Evolutionary conservation across 176 grass and related monocot species (phyloP), one percentile per base, ranked within the genome.

Genomic region (Eleusine coracana): DNA sequence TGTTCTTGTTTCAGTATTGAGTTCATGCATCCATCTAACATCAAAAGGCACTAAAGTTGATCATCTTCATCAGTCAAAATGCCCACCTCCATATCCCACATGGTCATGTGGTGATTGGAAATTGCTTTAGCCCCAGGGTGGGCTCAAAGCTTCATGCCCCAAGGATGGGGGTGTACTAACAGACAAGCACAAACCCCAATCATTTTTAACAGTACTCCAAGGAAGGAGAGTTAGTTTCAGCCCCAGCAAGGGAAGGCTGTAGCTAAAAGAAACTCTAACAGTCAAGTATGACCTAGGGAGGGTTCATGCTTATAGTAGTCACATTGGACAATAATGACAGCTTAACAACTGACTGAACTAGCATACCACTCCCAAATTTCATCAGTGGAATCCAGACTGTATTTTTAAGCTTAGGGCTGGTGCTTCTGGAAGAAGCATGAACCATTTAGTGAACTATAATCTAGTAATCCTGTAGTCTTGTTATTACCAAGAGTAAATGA

Each of bases 111-210:
- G 88, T 74, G 83, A 82, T 71, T 83, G 89, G 89, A 92, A 64
- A 78, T 77, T 74, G 85, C 89, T 97, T 91, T 80, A 79, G 88
- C 90, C 90, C 95, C 82, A 87, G 90, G 95, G 87, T 97, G 89
- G 89, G 94, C 79, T 83, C 73, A 80, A 90, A 92, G 94, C 85
- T 82, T 82, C 75, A 89, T 71, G 49, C 80, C 89, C 94, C 89
- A 82, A 80, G 85, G 91, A 89, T 85, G 88, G 89, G 91, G 91
- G 92, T 74, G 46, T 90, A 87, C 89, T 94, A 82, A 93, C 87
- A 93, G 74, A 88, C 10, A 81, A 79, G 52, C 84, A 89, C 81
- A 87, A 88, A 86, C 60, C 78, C 66, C 84, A 91, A 80, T 50
- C 80, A 75, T 28, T 91, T 91, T 75, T 90, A 88, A 89, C 88